A percentile compares a stretch with the other conserved stretches of the same genome.
Evolutionary conservation across 331 rosid genomes (phyloP).

Genomic region (Erythrophleum ivorense): DNA sequence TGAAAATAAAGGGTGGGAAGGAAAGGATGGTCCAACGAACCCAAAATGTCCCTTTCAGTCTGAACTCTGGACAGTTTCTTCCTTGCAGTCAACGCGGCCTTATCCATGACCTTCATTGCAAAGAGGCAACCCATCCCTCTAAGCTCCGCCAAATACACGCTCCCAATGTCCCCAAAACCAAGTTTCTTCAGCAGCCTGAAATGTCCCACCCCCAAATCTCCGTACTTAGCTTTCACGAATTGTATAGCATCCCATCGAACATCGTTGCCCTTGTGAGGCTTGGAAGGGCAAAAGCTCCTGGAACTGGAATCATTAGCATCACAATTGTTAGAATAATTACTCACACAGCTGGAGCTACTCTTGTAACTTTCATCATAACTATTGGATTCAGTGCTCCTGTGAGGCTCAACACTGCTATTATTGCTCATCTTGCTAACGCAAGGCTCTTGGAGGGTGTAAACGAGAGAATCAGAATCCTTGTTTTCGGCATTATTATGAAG

Average conservation of each 20-base stretch:
- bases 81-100: constrained; percentile 58
- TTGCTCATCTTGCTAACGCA: constrained; percentile 38
- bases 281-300: constrained; percentile 49
- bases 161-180: constrained; percentile 67
- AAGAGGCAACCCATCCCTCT: constrained; percentile 55
- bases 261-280: constrained; percentile 68
- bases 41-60: constrained; percentile 62
- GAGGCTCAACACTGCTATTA: constrained; percentile 31
- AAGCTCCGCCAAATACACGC: constrained; percentile 64
- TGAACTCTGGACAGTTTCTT: constrained; percentile 58
- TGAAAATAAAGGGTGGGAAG: constrained; percentile 69
- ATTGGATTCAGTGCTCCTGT: constrained; percentile 36
- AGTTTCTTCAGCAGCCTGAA: constrained; percentile 69
- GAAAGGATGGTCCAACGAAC: constrained; percentile 62
- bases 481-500: constrained; percentile 16
- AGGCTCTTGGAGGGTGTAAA: neutral
- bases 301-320: constrained; percentile 38
- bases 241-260: constrained; percentile 63
- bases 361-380: constrained; percentile 39
- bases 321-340: constrained; percentile 29
- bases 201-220: constrained; percentile 54
- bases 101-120: constrained; percentile 70
- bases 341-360: constrained; percentile 32
- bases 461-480: constrained; percentile 33
- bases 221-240: constrained; percentile 44